Evolutionary conservation across 164 flowering plant species (phyloP).

Genomic region (Annona squamosa): DNA sequence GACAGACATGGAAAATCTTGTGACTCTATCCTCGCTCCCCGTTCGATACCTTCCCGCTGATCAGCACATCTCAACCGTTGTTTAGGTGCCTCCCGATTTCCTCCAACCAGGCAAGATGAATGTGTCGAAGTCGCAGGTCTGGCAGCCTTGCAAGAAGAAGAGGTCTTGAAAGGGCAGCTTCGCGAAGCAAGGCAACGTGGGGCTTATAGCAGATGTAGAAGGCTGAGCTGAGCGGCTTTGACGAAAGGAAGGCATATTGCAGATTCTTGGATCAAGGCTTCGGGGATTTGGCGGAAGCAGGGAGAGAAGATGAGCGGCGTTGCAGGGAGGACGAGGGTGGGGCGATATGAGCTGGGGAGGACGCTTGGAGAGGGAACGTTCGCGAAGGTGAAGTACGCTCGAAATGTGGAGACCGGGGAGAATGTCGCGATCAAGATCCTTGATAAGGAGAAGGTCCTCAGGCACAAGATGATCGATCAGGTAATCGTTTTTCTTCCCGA

Average conservation of each 20-base stretch:
- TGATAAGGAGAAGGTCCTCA: conserved; percentile 20
- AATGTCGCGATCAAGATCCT: conserved; percentile 21
- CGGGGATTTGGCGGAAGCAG: background rate
- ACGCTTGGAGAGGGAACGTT: conserved; percentile 23
- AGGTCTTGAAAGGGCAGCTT: conserved; percentile 13
- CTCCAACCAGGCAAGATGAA: conserved; percentile 17
- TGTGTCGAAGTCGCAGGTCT: conserved; percentile 33
- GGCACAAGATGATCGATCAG: conserved; percentile 25
- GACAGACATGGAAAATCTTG: background rate
- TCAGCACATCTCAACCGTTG: background rate
- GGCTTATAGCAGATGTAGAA: background rate
- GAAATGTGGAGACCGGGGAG: conserved; percentile 13
- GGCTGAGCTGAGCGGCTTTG: background rate
- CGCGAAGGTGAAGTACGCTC: conserved; percentile 23
- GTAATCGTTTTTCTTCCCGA: background rate
- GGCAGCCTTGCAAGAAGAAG: conserved; percentile 47
- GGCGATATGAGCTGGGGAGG: conserved; percentile 20
- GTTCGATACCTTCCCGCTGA: background rate
- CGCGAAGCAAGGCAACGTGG: background rate
- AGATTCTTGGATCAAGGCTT: background rate
- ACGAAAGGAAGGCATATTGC: background rate
- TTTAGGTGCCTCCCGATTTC: background rate
- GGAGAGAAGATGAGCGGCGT: background rate
- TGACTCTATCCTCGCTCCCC: background rate
- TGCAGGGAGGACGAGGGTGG: conserved; percentile 10